Percentiles rank a stretch among this genome's conserved stretches.
These are phyloP conservation scores for Trifolium subterraneum DNA, from an alignment of 306 rosid genomes.

Conservation along the genomic window DNA sequence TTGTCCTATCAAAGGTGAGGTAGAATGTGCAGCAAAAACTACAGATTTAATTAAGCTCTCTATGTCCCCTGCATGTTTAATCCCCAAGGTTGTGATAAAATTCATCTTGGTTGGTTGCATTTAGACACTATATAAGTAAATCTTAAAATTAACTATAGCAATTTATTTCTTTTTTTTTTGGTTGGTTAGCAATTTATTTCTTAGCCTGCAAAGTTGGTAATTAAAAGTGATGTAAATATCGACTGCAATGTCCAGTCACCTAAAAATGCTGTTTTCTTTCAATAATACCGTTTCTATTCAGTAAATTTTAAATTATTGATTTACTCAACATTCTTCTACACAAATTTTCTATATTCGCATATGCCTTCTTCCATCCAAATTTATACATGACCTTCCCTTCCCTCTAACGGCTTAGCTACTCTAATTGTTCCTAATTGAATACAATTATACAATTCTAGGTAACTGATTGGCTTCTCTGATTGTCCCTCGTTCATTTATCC, in stretches of 20 bases:
- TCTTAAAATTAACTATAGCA: too few relatives aligned
- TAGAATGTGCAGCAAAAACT: neutral
- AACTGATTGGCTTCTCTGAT: neutral
- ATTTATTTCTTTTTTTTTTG: too few relatives aligned
- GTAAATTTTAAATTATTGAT: neutral
- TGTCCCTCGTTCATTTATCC: neutral
- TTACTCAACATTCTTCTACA: neutral
- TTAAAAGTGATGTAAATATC: too few relatives aligned
- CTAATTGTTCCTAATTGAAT: neutral
- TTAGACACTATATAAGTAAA: neutral
- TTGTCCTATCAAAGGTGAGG: neutral
- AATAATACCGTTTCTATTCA: neutral
- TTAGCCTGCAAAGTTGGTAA: too few relatives aligned
- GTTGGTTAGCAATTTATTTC: too few relatives aligned
- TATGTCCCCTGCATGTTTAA: neutral
- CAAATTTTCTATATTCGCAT: neutral
- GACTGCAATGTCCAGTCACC: too few relatives aligned
- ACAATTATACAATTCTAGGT: constrained; percentile 6
- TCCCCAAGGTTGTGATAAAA: neutral
- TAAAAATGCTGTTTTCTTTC: too few relatives aligned
- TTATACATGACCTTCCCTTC: neutral
- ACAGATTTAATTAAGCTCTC: neutral
- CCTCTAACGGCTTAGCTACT: neutral
- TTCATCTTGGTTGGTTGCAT: neutral
- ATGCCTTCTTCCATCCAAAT: neutral